Conservation (phyloP, 2,329 filamentous ascomycete species). For the Thelonectria discophora region DNA sequence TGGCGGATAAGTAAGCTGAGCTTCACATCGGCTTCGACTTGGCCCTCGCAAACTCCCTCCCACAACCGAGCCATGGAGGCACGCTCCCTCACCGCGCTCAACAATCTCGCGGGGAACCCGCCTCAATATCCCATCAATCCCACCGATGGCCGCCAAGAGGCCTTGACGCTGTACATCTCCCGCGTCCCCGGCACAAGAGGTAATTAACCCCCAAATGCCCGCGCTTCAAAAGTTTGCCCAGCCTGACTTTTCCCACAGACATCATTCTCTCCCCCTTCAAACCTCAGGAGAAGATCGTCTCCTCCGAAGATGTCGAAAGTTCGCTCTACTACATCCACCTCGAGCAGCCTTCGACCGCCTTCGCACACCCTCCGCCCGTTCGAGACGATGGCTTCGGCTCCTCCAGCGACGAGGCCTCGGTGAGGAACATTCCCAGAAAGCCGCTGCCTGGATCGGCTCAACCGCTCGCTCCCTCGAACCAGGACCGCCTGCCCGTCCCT, state of each 20-base stretch:
- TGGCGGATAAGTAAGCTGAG: constrained; percentile 9
- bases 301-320: constrained; percentile 83
- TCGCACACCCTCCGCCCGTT: constrained; percentile 42
- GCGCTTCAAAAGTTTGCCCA: constrained; percentile 26
- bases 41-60: constrained; percentile 7
- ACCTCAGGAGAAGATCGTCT: constrained; percentile 88
- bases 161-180: constrained; percentile 88
- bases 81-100: constrained; percentile 81
- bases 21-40: constrained; percentile 13
- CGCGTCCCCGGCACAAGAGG: constrained; percentile 91
- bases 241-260: constrained; percentile 62
- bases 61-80: constrained; percentile 71
- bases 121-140: constrained; percentile 85
- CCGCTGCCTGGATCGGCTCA: constrained; percentile 54
- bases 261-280: constrained; percentile 92
- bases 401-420: constrained; percentile 55
- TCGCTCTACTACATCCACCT: constrained; percentile 94
- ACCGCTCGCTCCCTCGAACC: constrained; percentile 40
- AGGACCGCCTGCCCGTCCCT: constrained; percentile 33
- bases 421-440: constrained; percentile 61
- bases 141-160: constrained; percentile 71
- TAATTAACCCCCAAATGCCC: constrained; percentile 50
- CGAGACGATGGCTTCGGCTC: constrained; percentile 48
- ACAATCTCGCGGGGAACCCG: constrained; percentile 83
- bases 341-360: constrained; percentile 61